Base-by-base conservation (phyloP, 192 early-diverging fungal genomes). In the Rhizoclosmatium globosum region DNA sequence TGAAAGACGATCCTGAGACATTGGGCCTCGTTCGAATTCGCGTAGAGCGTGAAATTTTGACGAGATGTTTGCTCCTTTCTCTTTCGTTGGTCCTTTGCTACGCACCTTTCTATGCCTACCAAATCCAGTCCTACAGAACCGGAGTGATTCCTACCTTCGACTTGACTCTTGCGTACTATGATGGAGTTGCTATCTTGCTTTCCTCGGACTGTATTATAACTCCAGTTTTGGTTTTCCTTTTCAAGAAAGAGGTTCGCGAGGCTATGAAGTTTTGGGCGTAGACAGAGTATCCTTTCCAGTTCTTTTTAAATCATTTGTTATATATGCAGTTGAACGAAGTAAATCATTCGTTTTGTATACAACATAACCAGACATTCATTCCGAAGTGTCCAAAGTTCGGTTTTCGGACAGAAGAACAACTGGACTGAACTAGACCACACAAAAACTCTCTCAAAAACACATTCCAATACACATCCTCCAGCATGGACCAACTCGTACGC, bases 191-290 rank as follows among this genome's bases (percentile, higher is more conserved):
- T 48, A 47, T 71, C 15, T 21, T 71, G 4, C 31, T 71, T 15
- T 48, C 69, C 3, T 4, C 50, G 3, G 69, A 71, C 39, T 17
- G 47, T 38, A 38, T 71, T 56, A 38, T 71, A 11, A 71, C 69
- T 21, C 69, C 69, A 4, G 4, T 56, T 15, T 19, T 71, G 13
- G 69, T 71, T 4, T 71, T 71, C 13, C 39, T 71, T 9, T 71
- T 71, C 50, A 47, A 38, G 31, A 57, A 38, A 21, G 69, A 71
- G 46, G 46, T 71, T 17, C 38, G 69, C 3, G 69, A 71, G 13
- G 50, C 69, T 56, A 4, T 71, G 9, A 71, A 53, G 45, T 71
- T 71, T 56, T 71, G 69, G 69, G 15, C 17, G 39, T 53, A 71
- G 38, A 21, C 15, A 57, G 56, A 17, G 56, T 57, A 21, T 17